These are phyloP conservation scores for Aspergillus caelatus DNA, from an alignment of 2,329 filamentous ascomycete species.

Conservation along the genomic window DNA sequence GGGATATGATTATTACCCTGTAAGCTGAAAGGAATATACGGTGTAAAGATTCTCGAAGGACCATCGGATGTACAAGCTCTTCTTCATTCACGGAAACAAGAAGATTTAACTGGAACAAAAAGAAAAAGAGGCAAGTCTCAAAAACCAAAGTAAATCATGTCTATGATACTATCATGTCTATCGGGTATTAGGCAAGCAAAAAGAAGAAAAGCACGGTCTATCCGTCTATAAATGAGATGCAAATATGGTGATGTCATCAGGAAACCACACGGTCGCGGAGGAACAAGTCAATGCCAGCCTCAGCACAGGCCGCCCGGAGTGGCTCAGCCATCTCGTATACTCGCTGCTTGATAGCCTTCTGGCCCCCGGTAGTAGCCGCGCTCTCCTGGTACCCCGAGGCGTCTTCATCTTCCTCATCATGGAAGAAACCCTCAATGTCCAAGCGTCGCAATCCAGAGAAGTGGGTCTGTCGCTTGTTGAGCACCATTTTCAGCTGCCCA, in stretches of 20 bases:
- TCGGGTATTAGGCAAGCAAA: slow-evolving; percentile 8
- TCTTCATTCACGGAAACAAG: not conserved
- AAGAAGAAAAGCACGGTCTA: not conserved
- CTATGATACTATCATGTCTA: slow-evolving; percentile 5
- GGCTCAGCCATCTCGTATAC: slow-evolving; percentile 28
- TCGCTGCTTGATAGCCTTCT: slow-evolving; percentile 25
- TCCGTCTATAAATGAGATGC: not conserved
- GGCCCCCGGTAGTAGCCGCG: slow-evolving; percentile 2
- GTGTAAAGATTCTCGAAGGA: not conserved
- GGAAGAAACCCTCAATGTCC: slow-evolving; percentile 33
- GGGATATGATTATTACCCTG: not conserved
- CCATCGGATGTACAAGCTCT: not conserved
- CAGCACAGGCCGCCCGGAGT: slow-evolving; percentile 23
- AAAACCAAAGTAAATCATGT: not conserved
- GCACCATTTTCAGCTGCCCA: slow-evolving; percentile 24
- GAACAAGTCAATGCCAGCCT: slow-evolving; percentile 25
- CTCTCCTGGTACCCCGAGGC: slow-evolving; percentile 18
- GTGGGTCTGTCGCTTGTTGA: slow-evolving; percentile 22
- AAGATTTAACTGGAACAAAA: not conserved
- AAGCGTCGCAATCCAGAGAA: slow-evolving; percentile 23
- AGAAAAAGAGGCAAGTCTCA: not conserved
- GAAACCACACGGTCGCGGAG: slow-evolving; percentile 27
- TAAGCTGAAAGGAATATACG: not conserved
- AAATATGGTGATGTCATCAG: slow-evolving; percentile 2
- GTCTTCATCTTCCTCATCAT: slow-evolving; percentile 27